These are phyloP conservation scores for Rhizoclosmatium sp. DNA, from an alignment of 192 early-diverging fungal genomes.

Conservation along the genomic window DNA sequence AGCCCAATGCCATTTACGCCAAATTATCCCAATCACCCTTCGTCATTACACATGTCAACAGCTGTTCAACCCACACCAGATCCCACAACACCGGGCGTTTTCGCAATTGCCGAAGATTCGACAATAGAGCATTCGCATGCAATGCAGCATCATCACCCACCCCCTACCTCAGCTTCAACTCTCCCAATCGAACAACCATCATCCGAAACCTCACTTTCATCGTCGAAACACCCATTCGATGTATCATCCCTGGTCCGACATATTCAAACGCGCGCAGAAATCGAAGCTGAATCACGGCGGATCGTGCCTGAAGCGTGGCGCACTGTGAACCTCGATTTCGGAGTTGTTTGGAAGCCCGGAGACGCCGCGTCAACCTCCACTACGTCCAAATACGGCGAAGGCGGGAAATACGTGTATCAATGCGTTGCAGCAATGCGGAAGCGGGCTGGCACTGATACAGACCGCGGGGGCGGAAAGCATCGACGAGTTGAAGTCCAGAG, in stretches of 20 bases:
- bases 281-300: not conserved
- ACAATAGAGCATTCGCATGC: not conserved
- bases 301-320: conserved; percentile 15
- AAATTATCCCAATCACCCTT: not conserved
- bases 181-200: too few relatives aligned
- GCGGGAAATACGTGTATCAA: conserved; percentile 15
- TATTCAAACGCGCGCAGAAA: not conserved
- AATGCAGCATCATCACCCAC: not conserved
- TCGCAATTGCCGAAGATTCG: not conserved
- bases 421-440: not conserved
- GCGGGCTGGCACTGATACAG: not conserved
- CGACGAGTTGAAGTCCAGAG: not conserved
- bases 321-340: conserved; percentile 18
- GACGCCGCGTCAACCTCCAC: not conserved
- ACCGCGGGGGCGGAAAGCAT: not conserved
- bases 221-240: not conserved
- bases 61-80: conserved; percentile 25
- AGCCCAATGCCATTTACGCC: conserved; percentile 28
- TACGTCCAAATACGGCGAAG: not conserved
- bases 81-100: conserved; percentile 17
- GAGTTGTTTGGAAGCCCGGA: conserved; percentile 11
- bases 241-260: not conserved
- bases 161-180: not conserved
- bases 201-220: too few relatives aligned
- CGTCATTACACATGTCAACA: not conserved